Base-by-base conservation (phyloP, 306 rosid species). In the Elaeagnus macrophylla region DNA sequence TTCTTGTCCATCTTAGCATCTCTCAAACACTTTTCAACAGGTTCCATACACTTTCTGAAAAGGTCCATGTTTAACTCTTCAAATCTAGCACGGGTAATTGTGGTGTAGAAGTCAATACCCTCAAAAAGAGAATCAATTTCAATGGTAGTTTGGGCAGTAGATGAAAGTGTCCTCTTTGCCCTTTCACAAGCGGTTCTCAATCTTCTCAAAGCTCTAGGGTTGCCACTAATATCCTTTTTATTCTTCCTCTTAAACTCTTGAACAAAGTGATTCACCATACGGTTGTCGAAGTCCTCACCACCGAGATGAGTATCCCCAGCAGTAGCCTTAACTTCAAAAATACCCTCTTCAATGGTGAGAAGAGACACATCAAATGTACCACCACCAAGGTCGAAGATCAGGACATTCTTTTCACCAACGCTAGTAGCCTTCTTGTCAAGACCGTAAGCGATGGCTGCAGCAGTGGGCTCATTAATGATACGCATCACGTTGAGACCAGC, bases 1-100 rank as follows among this genome's bases (percentile, higher is more conserved):
- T 83, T 85, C 77, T 85, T 85, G 69, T 82, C 94, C 94, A 85
- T 85, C 79, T 85, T 82, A 0, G 89, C 84, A 70, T 79, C 89
- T 40, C 84, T 77, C 6, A 85, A 19, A 66, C 95, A 85, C 78
- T 85, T 82, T 76, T 85, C 81, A 4, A 85, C 95, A 0, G 89
- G 89, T 60, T 79, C 89, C 87, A 85, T 77, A 39, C 94, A 85
- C 69, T 79, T 85, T 9, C 84, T 57, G 7, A 85, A 85, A n/a
- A 79, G 70, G 32, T 82, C 94, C 86, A 85, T 85, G 64, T 82
- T 85, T n/a, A 85, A 80, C 39, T 85, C 89, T 66, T 85, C 89
- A 40, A 85, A 85, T 54, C 87, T 82, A 2, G 87, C 90, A 5
- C 90, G 83, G 4, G 95, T 82, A 7, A 82, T 77, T 6, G 95